These are phyloP conservation scores for Nitzschia palea DNA, from an alignment of 108 stramenopile genomes.

Conservation along the genomic window DNA sequence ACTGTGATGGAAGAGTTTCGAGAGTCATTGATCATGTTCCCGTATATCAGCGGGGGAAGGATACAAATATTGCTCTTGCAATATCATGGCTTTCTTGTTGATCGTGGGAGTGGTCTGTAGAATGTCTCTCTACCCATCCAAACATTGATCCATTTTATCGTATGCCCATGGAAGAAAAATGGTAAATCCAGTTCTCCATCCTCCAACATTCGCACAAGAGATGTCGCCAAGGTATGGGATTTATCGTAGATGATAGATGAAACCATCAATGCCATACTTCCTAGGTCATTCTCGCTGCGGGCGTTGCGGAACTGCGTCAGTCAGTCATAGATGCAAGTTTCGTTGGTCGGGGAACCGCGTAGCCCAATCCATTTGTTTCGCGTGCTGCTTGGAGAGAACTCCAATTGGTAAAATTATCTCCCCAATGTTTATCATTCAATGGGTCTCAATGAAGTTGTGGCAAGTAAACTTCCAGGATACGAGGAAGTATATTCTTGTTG, in stretches of 20 bases:
- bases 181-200: constrained; percentile 66
- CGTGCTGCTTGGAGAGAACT: constrained; percentile 42
- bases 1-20: constrained; percentile 56
- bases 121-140: constrained; percentile 58
- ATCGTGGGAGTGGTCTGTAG: constrained; percentile 30
- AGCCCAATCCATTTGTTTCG: constrained; percentile 36
- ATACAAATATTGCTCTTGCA: constrained; percentile 61
- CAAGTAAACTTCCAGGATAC: constrained; percentile 53
- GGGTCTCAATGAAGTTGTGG: constrained; percentile 71
- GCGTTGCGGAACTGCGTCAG: constrained; percentile 26
- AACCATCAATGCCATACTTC: constrained; percentile 62
- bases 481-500: constrained; percentile 20
- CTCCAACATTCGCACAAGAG: constrained; percentile 51
- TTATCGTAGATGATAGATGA: constrained; percentile 68
- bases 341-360: constrained; percentile 50
- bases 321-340: constrained; percentile 56
- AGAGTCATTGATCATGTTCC: constrained; percentile 60
- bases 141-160: constrained; percentile 42
- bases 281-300: constrained; percentile 49
- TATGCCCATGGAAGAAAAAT: constrained; percentile 61
- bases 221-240: constrained; percentile 36
- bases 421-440: constrained; percentile 65
- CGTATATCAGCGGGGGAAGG: constrained; percentile 25
- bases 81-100: constrained; percentile 23
- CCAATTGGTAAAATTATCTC: constrained; percentile 66